Evolutionary conservation across 2,329 filamentous ascomycete species (phyloP).

Genomic region (Fusarium devonianum): DNA sequence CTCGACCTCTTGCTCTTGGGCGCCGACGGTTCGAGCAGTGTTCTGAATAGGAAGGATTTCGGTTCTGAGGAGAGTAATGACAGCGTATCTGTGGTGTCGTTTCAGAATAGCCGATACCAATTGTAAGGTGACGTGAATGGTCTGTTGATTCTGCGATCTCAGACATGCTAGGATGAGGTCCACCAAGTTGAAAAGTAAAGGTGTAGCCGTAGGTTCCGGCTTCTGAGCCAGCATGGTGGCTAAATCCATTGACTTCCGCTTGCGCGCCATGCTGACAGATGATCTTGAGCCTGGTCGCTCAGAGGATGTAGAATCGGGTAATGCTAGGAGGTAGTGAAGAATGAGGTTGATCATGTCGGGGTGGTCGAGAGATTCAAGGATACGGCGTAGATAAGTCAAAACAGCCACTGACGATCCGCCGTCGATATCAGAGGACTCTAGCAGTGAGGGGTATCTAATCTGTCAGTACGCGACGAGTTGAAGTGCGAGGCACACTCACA

Average conservation of each 20-base stretch:
- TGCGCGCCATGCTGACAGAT: constrained; percentile 72
- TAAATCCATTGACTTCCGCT: constrained; percentile 88
- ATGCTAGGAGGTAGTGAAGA: constrained; percentile 86
- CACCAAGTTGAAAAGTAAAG: constrained; percentile 89
- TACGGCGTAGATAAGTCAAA: constrained; percentile 88
- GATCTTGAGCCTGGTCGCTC: constrained; percentile 52
- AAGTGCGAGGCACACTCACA: constrained; percentile 62
- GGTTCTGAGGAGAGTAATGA: constrained; percentile 76
- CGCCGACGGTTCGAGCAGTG: constrained; percentile 72
- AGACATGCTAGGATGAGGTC: constrained; percentile 89
- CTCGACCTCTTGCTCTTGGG: constrained; percentile 77
- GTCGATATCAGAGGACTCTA: constrained; percentile 96
- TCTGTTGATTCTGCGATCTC: constrained; percentile 84
- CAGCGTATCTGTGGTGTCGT: constrained; percentile 86
- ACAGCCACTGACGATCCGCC: constrained; percentile 97
- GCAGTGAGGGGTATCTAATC: constrained; percentile 84
- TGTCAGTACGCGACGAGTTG: constrained; percentile 2
- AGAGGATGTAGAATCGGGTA: constrained; percentile 64
- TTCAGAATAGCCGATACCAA: constrained; percentile 85
- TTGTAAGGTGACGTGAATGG: constrained; percentile 86
- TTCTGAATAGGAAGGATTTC: constrained; percentile 62
- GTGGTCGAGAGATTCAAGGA: constrained; percentile 90
- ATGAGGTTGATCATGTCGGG: constrained; percentile 95
- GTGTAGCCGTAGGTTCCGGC: constrained; percentile 76
- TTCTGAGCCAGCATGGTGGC: constrained; percentile 80